Conservation (phyloP, 345 rosid genomes). For the Punica granatum region DNA sequence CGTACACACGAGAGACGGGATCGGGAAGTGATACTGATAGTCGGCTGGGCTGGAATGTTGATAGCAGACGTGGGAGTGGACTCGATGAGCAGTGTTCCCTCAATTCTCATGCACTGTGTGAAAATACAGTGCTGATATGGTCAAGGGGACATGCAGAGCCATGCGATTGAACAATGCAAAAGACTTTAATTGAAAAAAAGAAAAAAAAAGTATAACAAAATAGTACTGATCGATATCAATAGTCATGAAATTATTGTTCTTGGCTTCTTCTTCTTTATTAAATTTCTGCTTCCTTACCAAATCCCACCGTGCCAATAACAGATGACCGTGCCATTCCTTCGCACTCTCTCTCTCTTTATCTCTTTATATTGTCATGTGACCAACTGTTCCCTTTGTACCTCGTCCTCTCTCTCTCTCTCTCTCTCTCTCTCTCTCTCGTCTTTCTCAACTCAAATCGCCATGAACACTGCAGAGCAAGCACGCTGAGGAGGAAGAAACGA, state of each 20-base stretch:
- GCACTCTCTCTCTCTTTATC: neutral
- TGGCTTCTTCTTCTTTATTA: conserved; percentile 13
- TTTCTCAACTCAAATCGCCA: neutral
- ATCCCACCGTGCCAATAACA: conserved; percentile 3
- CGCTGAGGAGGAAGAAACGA: neutral
- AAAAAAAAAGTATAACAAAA: too few relatives aligned
- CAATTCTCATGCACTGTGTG: too few relatives aligned
- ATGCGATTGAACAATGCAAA: too few relatives aligned
- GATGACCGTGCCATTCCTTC: neutral
- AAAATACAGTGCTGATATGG: neutral
- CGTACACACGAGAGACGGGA: too few relatives aligned
- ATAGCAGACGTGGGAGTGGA: too few relatives aligned
- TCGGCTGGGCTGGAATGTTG: too few relatives aligned
- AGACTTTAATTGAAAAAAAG: neutral
- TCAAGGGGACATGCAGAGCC: too few relatives aligned
- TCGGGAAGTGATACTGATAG: too few relatives aligned
- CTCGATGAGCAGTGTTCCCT: neutral
- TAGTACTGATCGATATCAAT: too few relatives aligned
- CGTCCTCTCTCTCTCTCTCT: neutral
- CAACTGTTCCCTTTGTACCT: neutral
- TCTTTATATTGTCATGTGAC: neutral
- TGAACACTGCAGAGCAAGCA: neutral
- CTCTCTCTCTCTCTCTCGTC: neutral
- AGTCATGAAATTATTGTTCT: conserved; percentile 11
- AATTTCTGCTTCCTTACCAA: conserved; percentile 3